These are phyloP conservation scores for Capronia americana DNA, from an alignment of 2,329 filamentous ascomycete species.

Conservation along the genomic window DNA sequence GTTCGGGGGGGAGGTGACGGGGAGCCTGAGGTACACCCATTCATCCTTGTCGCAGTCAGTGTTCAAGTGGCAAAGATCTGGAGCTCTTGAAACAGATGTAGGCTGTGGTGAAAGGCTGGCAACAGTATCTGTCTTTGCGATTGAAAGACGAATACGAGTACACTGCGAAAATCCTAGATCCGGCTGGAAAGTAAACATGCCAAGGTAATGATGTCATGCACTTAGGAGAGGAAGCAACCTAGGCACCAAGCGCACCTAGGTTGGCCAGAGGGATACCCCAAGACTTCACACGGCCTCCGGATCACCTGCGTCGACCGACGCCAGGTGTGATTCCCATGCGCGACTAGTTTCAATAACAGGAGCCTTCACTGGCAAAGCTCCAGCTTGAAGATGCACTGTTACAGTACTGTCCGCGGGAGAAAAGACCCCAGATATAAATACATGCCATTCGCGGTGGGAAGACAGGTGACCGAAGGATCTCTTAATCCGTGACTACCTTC, in stretches of 20 bases:
- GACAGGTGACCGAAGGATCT: not conserved
- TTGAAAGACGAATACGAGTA: not conserved
- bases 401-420: too few species aligned
- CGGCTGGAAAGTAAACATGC: slow-evolving; percentile 17
- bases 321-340: not conserved
- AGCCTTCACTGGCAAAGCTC: not conserved
- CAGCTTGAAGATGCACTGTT: not conserved
- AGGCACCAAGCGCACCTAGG: not conserved
- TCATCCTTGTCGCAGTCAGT: slow-evolving; percentile 20
- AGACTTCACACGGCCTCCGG: not conserved
- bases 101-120: not conserved
- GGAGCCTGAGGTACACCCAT: slow-evolving; percentile 42
- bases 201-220: slow-evolving; percentile 10
- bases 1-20: slow-evolving; percentile 61
- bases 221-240: not conserved
- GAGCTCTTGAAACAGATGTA: not conserved
- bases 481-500: not conserved
- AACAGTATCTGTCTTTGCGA: not conserved
- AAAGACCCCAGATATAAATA: not conserved
- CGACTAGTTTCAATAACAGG: not conserved
- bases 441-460: not conserved
- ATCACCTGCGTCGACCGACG: not conserved
- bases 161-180: not conserved
- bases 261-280: not conserved
- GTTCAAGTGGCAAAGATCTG: not conserved